Percentiles rank a stretch among this genome's conserved stretches.
Evolutionary conservation across 2,329 filamentous ascomycete species (phyloP).

Genomic region (Neofusicoccum parvum): DNA sequence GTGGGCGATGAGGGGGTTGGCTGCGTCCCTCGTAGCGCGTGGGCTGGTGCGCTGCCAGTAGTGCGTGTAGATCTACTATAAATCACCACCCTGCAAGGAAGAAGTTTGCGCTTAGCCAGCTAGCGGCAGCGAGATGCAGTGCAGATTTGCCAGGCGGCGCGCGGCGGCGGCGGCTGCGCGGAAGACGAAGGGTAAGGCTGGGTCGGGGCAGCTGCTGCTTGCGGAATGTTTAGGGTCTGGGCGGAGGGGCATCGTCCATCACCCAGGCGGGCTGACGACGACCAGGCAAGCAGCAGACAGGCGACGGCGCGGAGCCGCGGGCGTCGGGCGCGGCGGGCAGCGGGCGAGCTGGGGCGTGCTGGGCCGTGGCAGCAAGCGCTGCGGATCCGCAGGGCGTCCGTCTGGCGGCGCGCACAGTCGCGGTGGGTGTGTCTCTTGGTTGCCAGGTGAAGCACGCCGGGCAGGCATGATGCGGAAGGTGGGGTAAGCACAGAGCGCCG

Average conservation of each 20-base stretch:
- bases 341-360: neutral
- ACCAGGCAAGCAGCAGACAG: neutral
- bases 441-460: neutral
- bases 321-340: neutral
- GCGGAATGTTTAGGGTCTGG: neutral
- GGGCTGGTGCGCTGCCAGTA: neutral
- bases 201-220: constrained; percentile 7
- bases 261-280: neutral
- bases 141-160: neutral
- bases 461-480: constrained; percentile 3
- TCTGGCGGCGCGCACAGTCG: neutral
- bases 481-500: neutral
- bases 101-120: neutral
- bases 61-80: constrained; percentile 12
- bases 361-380: neutral
- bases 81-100: neutral
- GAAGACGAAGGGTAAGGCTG: neutral
- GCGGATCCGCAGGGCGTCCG: neutral
- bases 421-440: too few species aligned
- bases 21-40: neutral
- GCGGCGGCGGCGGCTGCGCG: neutral
- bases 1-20: neutral
- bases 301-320: neutral
- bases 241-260: too few species aligned
- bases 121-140: neutral